A percentile compares a stretch with the other conserved stretches of the same genome.
phyloP scores from a whole-genome alignment of 805 yeast species.

The Soucietia sequanensis region DNA sequence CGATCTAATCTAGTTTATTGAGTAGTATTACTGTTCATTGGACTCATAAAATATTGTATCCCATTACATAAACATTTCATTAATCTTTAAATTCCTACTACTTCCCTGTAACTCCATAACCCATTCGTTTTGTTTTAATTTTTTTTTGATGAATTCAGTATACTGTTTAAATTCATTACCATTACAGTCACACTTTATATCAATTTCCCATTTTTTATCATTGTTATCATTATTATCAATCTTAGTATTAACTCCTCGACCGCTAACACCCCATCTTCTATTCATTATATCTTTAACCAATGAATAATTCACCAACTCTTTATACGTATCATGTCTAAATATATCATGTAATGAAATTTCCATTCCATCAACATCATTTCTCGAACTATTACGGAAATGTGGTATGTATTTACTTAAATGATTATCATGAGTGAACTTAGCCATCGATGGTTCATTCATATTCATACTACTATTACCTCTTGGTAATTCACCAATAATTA shows the following conservation, averaged over 20 bases:
- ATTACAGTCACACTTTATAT: constrained; percentile 8
- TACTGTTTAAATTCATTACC: constrained; percentile 7
- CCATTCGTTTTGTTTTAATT: too few species aligned
- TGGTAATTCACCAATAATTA: background rate
- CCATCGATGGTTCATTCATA: background rate
- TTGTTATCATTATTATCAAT: constrained; percentile 2
- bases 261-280: background rate
- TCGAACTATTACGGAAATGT: too few species aligned
- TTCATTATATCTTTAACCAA: constrained; percentile 5
- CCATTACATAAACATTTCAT: too few species aligned
- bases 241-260: background rate
- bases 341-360: constrained; percentile 4
- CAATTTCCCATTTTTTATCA: constrained; percentile 4
- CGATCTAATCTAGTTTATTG: too few species aligned
- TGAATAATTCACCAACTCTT: constrained; percentile 11
- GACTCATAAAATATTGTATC: too few species aligned
- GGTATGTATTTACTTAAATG: background rate
- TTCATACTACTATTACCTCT: constrained; percentile 3
- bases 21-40: too few species aligned
- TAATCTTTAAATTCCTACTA: too few species aligned
- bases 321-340: constrained; percentile 10
- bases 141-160: constrained; percentile 1
- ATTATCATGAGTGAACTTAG: background rate
- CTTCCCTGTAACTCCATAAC: too few species aligned
- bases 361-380: too few species aligned